Evolutionary conservation across 495 filamentous ascomycete species (phyloP).

Genomic region (Jackrogersella multiformis): DNA sequence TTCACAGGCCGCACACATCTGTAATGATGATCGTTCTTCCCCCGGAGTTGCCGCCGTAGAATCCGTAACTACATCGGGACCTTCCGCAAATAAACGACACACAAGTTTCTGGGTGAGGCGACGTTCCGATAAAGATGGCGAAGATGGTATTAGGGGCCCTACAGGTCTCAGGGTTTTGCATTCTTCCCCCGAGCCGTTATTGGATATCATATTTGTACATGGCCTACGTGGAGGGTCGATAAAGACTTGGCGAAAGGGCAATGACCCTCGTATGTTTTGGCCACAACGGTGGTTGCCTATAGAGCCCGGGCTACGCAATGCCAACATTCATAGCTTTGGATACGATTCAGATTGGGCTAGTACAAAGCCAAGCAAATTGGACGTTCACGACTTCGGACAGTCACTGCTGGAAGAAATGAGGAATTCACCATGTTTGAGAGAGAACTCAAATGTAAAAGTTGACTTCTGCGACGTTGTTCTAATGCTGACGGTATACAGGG

Average conservation of each 20-base stretch:
- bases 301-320: constrained; percentile 46
- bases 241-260: constrained; percentile 24
- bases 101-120: not conserved
- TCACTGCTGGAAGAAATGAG: constrained; percentile 46
- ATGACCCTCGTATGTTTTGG: constrained; percentile 45
- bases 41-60: not conserved
- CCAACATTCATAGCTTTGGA: constrained; percentile 51
- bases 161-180: constrained; percentile 7
- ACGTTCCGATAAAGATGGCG: not conserved
- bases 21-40: not conserved
- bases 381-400: constrained; percentile 51
- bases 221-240: constrained; percentile 19
- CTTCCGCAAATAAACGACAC: not conserved
- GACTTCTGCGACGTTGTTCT: not conserved
- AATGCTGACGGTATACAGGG: constrained; percentile 25
- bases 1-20: not conserved
- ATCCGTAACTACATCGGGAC: not conserved
- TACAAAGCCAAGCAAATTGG: constrained; percentile 43
- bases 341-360: constrained; percentile 46
- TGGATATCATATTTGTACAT: constrained; percentile 29
- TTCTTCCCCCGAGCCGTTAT: constrained; percentile 8
- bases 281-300: constrained; percentile 52
- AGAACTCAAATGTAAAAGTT: constrained; percentile 3
- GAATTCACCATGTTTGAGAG: constrained; percentile 29
- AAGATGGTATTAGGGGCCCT: constrained; percentile 50